Conservation (phyloP, 2,329 filamentous ascomycete species). For the Purpureocillium takamizusanense region DNA sequence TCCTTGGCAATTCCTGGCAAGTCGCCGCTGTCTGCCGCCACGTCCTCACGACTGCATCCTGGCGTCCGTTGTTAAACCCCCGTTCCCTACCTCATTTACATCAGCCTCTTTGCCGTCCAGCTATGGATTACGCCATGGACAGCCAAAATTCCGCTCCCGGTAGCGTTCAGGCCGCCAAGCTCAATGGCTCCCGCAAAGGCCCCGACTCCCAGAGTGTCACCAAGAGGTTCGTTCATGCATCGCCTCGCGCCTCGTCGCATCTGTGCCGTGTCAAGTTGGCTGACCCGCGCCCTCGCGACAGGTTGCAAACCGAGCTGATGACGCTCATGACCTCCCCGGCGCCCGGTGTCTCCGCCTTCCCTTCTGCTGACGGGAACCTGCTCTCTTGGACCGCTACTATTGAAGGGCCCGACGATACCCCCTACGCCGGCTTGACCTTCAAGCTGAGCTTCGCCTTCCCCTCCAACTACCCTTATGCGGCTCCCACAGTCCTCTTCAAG, state of each 20-base stretch:
- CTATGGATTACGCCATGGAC: constrained; percentile 40
- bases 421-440: constrained; percentile 79
- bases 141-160: constrained; percentile 61
- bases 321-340: constrained; percentile 94
- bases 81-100: no score
- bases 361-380: constrained; percentile 80
- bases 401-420: constrained; percentile 80
- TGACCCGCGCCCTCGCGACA: constrained; percentile 24
- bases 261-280: no score
- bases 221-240: constrained; percentile 50
- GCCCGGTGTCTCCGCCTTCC: constrained; percentile 91
- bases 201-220: constrained; percentile 66
- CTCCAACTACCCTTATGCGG: constrained; percentile 82
- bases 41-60: not conserved
- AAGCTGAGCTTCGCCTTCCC: constrained; percentile 92
- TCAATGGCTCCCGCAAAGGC: constrained; percentile 45
- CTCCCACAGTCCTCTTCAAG: constrained; percentile 91
- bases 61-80: no score
- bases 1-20: not conserved
- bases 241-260: not conserved
- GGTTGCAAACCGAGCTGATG: constrained; percentile 96
- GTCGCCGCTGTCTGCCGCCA: not conserved
- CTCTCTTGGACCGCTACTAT: constrained; percentile 93
- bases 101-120: not conserved
- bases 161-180: constrained; percentile 52